Evolutionary conservation across 257 asterid genomes (phyloP), one percentile per base, ranked within the genome.

Genomic region (Capsicum baccatum): DNA sequence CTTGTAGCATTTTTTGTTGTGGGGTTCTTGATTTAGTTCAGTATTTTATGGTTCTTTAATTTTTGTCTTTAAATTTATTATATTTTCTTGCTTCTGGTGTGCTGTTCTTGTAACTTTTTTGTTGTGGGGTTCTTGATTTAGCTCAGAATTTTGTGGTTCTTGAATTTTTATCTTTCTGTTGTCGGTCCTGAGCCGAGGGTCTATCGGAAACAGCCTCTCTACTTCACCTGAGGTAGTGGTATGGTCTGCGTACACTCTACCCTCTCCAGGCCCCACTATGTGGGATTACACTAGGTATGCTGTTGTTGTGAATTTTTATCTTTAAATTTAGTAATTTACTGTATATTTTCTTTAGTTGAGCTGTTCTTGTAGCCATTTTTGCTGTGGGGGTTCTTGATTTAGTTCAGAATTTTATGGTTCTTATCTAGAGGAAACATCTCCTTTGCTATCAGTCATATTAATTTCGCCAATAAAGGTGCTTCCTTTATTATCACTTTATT

Each of bases 111-210:
- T 39, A 69, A 37, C 16, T 9, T 63, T 21, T 21, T 63, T 63
- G 6, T 19, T 63, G 69, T 63, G 78, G 78, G 52, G 81, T 52
- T 52, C 81, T 76, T 76, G 71, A 64, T 64, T 64, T 33, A 64
- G 74, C 35, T 67, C 74, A 67, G 0, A 35, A 11, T 13, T 67
- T 39, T 39, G 3, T 39, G 44, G 44, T 39, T 39, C 44, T 39
- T 39, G 44, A 39, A 39, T 39, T 26, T 26, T 26, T 26, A 26
- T 26, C 33, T 26, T 26, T 26, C 33, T 26, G 33, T 26, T 26
- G 33, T 26, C 2, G 33, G 33, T 26, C 33, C 33, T 1, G 33
- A 26, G 33, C 2, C 33, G 2, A 26, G 33, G 2, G 33, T 26
- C 33, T 26, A 26, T 26, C 33, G 2, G 33, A 1, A 26, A 26